Evolutionary conservation across 2,329 filamentous ascomycete species (phyloP), one percentile per base, ranked within the genome.

Genomic region (Ophiostoma fasciatum): DNA sequence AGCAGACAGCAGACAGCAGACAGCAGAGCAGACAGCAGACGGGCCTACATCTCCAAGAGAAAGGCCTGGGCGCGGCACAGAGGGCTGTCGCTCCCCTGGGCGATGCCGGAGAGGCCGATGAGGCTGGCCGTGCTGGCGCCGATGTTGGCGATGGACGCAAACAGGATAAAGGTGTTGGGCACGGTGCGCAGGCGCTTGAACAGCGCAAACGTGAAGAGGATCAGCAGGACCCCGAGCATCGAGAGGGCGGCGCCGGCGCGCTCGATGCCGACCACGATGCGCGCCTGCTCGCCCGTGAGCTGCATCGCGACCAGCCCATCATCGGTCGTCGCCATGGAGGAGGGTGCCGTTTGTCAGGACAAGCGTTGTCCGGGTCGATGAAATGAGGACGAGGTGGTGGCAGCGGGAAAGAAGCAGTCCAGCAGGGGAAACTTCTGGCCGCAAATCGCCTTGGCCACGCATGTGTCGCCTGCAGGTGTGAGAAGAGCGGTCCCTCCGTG

Each of bases 51-150:
- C 51, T 82, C 72, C 45, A 83, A 65, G 37, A 74, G 47, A 46
- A 75, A 74, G 7, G 66, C 66, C 49, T 74, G 71, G 0, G 63
- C 58, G 47, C 71, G 68, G 46, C 72, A 90, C 6, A 87, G 55
- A 2, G 66, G 49, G 21, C 68, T 72, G 0, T 57, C 52, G 15
- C 61, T 56, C 2, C 74, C 74, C 25, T 57, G 57, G 2, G 56
- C 49, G 28, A 85, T 62, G 1, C 77, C 79, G 13, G 73, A 68
- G 37, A 73, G 70, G 6, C 77, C 78, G 32, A 87, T 82, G 19
- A 84, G 60, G 32, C 79, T 83, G 10, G 77, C 82, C 29, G 66
- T 57, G 45, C 70, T 71, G 11, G 71, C 70, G 3, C 69, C 69
- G 5, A 73, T 53, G 43, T 75, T 75, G 40, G 69, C 65, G 19